Conservation (phyloP, 1,139 yeast species). For the Candida sp. region DNA sequence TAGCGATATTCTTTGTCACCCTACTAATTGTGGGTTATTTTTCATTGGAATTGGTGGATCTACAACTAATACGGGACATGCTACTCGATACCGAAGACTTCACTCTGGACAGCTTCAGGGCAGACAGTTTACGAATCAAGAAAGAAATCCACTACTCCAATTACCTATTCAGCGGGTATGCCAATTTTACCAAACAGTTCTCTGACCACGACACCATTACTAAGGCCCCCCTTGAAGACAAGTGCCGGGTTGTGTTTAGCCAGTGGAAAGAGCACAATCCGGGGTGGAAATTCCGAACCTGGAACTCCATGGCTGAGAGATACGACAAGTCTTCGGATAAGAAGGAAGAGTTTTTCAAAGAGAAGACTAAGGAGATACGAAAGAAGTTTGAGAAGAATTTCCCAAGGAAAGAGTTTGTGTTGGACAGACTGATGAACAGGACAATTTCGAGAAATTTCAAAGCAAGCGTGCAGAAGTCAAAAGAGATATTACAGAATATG, state of each 20-base stretch:
- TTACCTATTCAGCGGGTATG: conserved; percentile 30
- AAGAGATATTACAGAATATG: conserved; percentile 31
- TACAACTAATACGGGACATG: not conserved
- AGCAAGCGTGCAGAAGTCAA: conserved; percentile 19
- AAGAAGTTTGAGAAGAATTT: conserved; percentile 14
- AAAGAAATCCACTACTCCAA: conserved; percentile 31
- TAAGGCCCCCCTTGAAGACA: conserved; percentile 22
- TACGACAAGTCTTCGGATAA: conserved; percentile 35
- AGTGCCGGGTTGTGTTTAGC: conserved; percentile 34
- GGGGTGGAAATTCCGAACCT: conserved; percentile 26
- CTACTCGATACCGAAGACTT: conserved; percentile 9
- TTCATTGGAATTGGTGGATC: conserved; percentile 3
- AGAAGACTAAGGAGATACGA: conserved; percentile 4
- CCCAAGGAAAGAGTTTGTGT: not conserved
- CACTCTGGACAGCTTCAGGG: conserved; percentile 15
- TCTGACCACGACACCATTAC: conserved; percentile 16
- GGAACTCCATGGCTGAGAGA: conserved; percentile 13
- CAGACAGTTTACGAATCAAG: conserved; percentile 18
- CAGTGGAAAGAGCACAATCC: conserved; percentile 24
- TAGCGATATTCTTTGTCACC: conserved; percentile 1
- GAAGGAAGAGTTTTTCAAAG: conserved; percentile 13
- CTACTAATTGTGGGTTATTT: conserved; percentile 5
- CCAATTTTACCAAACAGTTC: conserved; percentile 21
- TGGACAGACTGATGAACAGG: conserved; percentile 18
- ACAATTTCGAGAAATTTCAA: conserved; percentile 22